phyloP scores from a whole-genome alignment of 139 green algal species.

The Chlamydomonas applanata region DNA sequence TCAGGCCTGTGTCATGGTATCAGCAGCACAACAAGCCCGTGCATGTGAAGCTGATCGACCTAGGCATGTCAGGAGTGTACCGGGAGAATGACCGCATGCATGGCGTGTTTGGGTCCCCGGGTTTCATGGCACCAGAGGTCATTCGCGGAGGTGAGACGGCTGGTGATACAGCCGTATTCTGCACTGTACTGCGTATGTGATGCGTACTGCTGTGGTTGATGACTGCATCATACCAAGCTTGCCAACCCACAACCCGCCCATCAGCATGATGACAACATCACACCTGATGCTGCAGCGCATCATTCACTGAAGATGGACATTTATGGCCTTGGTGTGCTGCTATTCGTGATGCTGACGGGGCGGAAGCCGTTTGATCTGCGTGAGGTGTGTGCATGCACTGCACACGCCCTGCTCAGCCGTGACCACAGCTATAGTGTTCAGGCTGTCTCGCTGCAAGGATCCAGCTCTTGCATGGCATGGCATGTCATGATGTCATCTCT shows the following conservation, averaged over 20 bases:
- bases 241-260: no score
- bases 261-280: no score
- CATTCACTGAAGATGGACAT: slow-evolving; percentile 20
- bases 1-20: slow-evolving; percentile 27
- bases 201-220: no score
- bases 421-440: no score
- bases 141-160: slow-evolving; percentile 7
- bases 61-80: slow-evolving; percentile 44
- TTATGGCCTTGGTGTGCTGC: slow-evolving; percentile 46
- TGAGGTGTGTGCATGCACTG: slow-evolving; percentile 10
- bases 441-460: no score
- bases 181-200: no score
- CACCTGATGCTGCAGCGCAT: no score
- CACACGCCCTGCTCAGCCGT: no score
- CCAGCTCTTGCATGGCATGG: no score
- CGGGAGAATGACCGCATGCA: background rate
- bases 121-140: slow-evolving; percentile 55
- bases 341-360: slow-evolving; percentile 56
- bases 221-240: no score
- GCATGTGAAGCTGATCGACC: slow-evolving; percentile 53
- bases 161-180: no score
- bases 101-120: slow-evolving; percentile 46
- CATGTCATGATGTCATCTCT: no score
- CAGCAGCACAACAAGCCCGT: slow-evolving; percentile 9
- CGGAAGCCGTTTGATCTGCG: slow-evolving; percentile 40